These are phyloP conservation scores for Verticillium zaregamsianum DNA, from an alignment of 2,329 filamentous ascomycete genomes.

Conservation along the genomic window DNA sequence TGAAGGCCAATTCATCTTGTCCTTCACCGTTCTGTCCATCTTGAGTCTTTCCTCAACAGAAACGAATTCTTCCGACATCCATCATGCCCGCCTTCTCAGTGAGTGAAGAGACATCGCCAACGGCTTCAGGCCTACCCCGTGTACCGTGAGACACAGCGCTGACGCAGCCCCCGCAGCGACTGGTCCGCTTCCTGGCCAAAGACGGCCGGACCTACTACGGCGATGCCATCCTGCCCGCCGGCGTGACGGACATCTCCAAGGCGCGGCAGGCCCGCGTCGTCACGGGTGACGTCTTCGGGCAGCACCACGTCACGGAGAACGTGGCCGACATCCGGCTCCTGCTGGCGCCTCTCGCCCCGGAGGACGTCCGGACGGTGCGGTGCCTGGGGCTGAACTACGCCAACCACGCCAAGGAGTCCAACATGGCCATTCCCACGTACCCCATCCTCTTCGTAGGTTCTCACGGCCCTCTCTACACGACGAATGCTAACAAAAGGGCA, in stretches of 20 bases:
- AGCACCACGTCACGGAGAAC: constrained; percentile 59
- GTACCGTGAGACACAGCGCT: neutral
- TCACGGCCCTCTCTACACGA: neutral
- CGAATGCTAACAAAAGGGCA: neutral
- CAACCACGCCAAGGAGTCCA: constrained; percentile 60
- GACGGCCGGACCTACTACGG: constrained; percentile 70
- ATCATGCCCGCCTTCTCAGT: constrained; percentile 43
- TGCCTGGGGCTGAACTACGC: constrained; percentile 71
- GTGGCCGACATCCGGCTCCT: constrained; percentile 51
- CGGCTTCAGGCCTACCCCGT: neutral
- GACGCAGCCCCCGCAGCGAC: constrained; percentile 48
- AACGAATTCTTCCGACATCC: neutral
- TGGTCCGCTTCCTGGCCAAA: constrained; percentile 69
- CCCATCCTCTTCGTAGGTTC: constrained; percentile 65
- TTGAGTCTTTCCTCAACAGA: neutral
- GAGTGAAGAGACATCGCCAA: constrained; percentile 17
- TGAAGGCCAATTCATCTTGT: neutral
- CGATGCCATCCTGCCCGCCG: constrained; percentile 64
- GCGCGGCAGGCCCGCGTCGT: constrained; percentile 59
- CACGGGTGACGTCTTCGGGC: constrained; percentile 61
- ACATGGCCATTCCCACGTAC: constrained; percentile 64
- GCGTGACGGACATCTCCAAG: constrained; percentile 56
- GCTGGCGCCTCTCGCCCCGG: constrained; percentile 58
- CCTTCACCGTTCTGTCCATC: neutral
- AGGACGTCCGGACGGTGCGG: constrained; percentile 62